Percentiles rank a stretch among this genome's conserved stretches.
phyloP scores from a whole-genome alignment of 306 rosid species.

The Luffa aegyptiaca region DNA sequence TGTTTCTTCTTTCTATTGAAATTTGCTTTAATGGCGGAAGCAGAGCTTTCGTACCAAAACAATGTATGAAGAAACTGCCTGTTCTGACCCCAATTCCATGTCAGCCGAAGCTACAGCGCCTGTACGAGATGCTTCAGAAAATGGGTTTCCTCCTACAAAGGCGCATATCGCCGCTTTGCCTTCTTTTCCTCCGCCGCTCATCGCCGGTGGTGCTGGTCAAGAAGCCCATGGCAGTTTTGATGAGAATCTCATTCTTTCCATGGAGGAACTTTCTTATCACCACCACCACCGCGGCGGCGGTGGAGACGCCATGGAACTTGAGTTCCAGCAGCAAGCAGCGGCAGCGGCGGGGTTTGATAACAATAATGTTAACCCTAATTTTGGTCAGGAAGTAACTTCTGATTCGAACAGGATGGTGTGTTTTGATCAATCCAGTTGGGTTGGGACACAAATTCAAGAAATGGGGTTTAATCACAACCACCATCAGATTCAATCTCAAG shows the following conservation, averaged over 20 bases:
- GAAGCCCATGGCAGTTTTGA: constrained; percentile 18
- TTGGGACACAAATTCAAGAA: constrained; percentile 34
- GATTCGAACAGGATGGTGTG: neutral
- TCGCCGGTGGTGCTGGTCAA: constrained; percentile 7
- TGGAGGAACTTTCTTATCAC: constrained; percentile 44
- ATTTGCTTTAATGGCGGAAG: neutral
- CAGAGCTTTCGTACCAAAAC: constrained; percentile 9
- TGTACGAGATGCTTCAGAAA: constrained; percentile 12
- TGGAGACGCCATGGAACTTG: constrained; percentile 26
- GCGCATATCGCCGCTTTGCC: constrained; percentile 14
- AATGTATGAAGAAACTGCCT: constrained; percentile 28
- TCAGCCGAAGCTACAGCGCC: constrained; percentile 26
- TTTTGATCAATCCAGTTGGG: constrained; percentile 38
- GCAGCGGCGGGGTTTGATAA: constrained; percentile 17
- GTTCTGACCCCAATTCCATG: constrained; percentile 52
- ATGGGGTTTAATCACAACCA: constrained; percentile 21
- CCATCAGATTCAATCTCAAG: constrained; percentile 17
- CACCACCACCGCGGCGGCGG: constrained; percentile 21
- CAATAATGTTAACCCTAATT: neutral
- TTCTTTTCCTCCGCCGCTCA: constrained; percentile 10
- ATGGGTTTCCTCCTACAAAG: constrained; percentile 15
- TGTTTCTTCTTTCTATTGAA: neutral
- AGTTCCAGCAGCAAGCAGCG: constrained; percentile 29
- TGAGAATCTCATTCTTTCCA: constrained; percentile 34
- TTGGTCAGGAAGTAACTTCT: neutral